These are phyloP conservation scores for Neofusicoccum sp. DNA, from an alignment of 2,329 filamentous ascomycete genomes.

Conservation along the genomic window DNA sequence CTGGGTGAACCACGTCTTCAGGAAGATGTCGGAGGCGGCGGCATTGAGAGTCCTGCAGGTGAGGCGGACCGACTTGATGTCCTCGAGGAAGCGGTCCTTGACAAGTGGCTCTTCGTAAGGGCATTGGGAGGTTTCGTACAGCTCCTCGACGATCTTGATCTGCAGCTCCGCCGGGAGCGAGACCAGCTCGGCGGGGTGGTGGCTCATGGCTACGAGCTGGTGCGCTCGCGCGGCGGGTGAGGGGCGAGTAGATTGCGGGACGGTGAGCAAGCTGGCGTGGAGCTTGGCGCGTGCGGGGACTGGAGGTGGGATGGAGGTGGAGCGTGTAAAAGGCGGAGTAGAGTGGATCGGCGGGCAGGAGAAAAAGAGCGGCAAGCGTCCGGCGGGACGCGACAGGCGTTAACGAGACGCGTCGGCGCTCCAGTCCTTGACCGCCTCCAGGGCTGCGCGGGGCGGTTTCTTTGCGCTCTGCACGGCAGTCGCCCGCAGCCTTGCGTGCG, in stretches of 20 bases:
- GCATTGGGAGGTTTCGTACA: constrained; percentile 18
- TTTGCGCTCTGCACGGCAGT: not conserved
- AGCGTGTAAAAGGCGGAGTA: not conserved
- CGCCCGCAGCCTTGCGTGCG: not conserved
- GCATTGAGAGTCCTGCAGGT: constrained; percentile 19
- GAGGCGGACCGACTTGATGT: constrained; percentile 20
- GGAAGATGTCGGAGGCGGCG: constrained; percentile 19
- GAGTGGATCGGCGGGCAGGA: not conserved
- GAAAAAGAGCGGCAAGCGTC: not conserved
- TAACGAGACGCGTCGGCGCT: not conserved
- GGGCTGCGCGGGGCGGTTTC: not conserved
- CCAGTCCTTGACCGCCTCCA: not conserved
- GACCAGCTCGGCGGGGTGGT: constrained; percentile 3
- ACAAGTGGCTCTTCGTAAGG: constrained; percentile 8
- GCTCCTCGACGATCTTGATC: constrained; percentile 20
- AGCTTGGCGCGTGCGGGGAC: not conserved
- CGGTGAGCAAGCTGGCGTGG: not conserved
- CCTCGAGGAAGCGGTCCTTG: constrained; percentile 19
- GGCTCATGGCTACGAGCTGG: not conserved
- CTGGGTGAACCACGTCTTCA: constrained; percentile 20
- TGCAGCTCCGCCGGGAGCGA: constrained; percentile 20
- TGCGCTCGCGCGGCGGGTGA: not conserved
- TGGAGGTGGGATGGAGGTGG: not conserved
- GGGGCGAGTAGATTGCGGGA: not conserved
- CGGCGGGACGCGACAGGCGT: not conserved